A percentile compares a stretch with the other conserved stretches of the same genome.
phyloP scores from a whole-genome alignment of 192 early-diverging fungal species.

The Phlyctochytrium planicorne region DNA sequence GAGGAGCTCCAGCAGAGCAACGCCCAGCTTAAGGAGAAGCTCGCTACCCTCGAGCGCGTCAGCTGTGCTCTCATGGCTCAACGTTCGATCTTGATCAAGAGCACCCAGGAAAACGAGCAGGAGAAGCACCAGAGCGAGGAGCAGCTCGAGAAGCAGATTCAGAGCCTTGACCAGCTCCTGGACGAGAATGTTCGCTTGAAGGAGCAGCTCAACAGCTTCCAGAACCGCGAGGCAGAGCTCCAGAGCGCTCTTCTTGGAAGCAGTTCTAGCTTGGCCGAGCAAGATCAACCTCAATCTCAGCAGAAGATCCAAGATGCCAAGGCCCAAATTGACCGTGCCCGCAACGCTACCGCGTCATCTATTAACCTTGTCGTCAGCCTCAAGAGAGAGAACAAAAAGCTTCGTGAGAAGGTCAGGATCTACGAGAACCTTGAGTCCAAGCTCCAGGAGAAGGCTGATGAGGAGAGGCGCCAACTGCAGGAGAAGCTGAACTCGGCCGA shows the following conservation, averaged over 20 bases:
- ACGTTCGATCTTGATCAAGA: conserved; percentile 21
- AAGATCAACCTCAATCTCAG: neutral
- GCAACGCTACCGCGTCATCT: neutral
- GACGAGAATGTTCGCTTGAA: neutral
- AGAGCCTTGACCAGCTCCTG: neutral
- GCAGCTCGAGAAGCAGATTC: conserved; percentile 4
- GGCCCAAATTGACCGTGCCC: conserved; percentile 2
- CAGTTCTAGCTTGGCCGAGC: neutral
- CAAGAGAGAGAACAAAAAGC: conserved; percentile 6
- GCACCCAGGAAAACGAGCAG: neutral
- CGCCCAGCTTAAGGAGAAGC: conserved; percentile 16
- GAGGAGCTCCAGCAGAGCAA: conserved; percentile 12
- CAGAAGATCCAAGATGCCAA: neutral
- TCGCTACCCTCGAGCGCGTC: conserved; percentile 11
- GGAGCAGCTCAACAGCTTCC: neutral
- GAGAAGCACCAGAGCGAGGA: neutral
- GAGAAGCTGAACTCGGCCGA: conserved; percentile 19
- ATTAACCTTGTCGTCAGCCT: conserved; percentile 2
- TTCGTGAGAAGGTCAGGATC: conserved; percentile 2
- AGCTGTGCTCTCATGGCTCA: conserved; percentile 20
- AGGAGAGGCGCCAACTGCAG: conserved; percentile 13
- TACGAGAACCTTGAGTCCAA: neutral
- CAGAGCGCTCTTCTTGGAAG: neutral
- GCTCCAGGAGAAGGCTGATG: neutral
- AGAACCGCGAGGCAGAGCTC: neutral